These are phyloP conservation scores for Saraca asoca DNA, from an alignment of 331 rosid genomes.

Conservation along the genomic window DNA sequence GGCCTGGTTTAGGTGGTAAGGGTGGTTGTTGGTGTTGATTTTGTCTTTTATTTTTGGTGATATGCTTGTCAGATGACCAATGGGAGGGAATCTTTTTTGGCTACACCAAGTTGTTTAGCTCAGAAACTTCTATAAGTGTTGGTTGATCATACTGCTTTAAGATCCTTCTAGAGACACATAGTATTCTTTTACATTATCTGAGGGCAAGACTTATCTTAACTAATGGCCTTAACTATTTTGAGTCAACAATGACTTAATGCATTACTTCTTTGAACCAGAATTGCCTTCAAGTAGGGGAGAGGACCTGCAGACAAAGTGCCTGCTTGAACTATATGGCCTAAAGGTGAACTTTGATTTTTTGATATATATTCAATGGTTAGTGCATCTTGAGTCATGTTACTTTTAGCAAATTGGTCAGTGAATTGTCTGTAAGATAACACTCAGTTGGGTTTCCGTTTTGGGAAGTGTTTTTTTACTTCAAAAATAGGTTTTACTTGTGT, in stretches of 20 bases:
- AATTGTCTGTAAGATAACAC: conserved; percentile 9
- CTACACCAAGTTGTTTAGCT: too few species aligned
- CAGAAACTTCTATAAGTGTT: too few species aligned
- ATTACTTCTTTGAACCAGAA: conserved; percentile 57
- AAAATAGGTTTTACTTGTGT: neutral
- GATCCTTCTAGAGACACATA: too few species aligned
- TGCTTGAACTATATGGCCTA: conserved; percentile 89
- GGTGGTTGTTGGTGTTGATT: too few species aligned
- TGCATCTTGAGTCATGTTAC: conserved; percentile 7
- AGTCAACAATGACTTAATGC: conserved; percentile 33
- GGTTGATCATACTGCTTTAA: too few species aligned
- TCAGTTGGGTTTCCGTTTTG: conserved; percentile 21
- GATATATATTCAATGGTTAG: conserved; percentile 27
- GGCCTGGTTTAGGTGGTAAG: conserved; percentile 13
- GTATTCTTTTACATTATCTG: too few species aligned
- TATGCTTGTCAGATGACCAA: too few species aligned
- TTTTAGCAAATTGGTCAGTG: conserved; percentile 2
- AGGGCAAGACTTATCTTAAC: too few species aligned
- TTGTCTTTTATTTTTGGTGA: too few species aligned
- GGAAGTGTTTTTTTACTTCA: neutral
- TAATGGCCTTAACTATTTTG: conserved; percentile 12
- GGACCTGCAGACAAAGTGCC: conserved; percentile 90
- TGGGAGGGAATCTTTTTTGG: too few species aligned
- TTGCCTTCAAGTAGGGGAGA: conserved; percentile 96
- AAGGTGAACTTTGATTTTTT: conserved; percentile 68